phyloP scores from a whole-genome alignment of 2,329 filamentous ascomycete species.

The Hypoxylon sp. region DNA sequence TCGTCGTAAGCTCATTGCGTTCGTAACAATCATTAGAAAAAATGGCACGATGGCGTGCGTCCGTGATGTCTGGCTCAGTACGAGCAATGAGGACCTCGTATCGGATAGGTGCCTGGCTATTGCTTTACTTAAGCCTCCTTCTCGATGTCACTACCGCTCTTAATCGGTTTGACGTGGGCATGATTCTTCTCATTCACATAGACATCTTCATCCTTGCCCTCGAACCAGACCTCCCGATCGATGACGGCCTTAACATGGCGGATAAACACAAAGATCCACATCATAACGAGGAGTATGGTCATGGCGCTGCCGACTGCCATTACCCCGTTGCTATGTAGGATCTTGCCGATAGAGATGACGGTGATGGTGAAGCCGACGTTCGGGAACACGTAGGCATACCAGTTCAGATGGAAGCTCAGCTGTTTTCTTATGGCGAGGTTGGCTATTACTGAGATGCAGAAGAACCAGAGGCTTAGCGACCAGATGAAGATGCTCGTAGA shows the following conservation, averaged over 20 bases:
- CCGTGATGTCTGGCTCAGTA: neutral
- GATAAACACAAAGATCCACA: constrained; percentile 62
- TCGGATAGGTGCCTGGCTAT: neutral
- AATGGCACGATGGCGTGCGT: constrained; percentile 5
- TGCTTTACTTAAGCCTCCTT: constrained; percentile 30
- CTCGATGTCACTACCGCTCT: constrained; percentile 26
- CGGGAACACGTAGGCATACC: constrained; percentile 73
- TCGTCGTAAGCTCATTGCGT: constrained; percentile 7
- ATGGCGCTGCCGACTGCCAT: constrained; percentile 62
- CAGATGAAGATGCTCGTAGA: constrained; percentile 55
- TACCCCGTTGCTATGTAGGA: constrained; percentile 60
- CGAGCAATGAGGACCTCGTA: neutral
- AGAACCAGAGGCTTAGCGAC: constrained; percentile 60
- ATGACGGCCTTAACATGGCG: constrained; percentile 59
- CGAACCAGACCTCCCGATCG: constrained; percentile 62
- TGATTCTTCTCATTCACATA: constrained; percentile 38
- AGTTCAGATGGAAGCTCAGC: constrained; percentile 54
- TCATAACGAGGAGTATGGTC: constrained; percentile 61
- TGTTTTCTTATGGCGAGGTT: constrained; percentile 42
- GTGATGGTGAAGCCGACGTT: constrained; percentile 70
- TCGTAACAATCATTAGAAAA: constrained; percentile 15
- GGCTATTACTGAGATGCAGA: constrained; percentile 48
- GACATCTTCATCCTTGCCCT: constrained; percentile 66
- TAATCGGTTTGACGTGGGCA: constrained; percentile 33
- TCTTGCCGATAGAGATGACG: constrained; percentile 64